These are phyloP conservation scores for Yamadazyma sp. DNA, from an alignment of 1,139 yeast genomes.

Conservation along the genomic window DNA sequence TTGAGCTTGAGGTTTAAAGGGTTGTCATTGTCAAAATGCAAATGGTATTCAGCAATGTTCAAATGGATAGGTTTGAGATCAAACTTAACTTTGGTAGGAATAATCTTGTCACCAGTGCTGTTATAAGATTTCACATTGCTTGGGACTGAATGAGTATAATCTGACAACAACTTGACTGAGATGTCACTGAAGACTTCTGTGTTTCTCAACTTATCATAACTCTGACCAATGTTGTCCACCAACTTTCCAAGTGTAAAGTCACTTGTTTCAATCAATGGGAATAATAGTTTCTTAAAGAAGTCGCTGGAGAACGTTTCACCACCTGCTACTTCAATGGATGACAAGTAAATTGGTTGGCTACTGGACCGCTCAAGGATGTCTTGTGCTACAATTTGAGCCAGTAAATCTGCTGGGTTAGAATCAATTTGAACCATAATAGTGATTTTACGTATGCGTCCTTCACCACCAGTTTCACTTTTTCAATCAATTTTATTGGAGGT, in stretches of 20 bases:
- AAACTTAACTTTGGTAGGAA: constrained; percentile 39
- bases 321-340: constrained; percentile 48
- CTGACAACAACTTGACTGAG: constrained; percentile 33
- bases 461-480: constrained; percentile 2
- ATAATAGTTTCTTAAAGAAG: constrained; percentile 46
- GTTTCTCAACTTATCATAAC: constrained; percentile 31
- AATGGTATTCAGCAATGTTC: constrained; percentile 36
- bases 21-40: constrained; percentile 42
- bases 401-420: constrained; percentile 19
- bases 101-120: constrained; percentile 28
- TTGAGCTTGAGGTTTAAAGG: constrained; percentile 38
- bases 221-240: constrained; percentile 24
- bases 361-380: constrained; percentile 33
- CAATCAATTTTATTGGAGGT: constrained; percentile 5
- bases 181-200: constrained; percentile 48
- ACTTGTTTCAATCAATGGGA: constrained; percentile 43
- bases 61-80: constrained; percentile 36
- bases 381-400: constrained; percentile 29
- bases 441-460: neutral
- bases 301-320: constrained; percentile 48
- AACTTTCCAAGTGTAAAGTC: constrained; percentile 50
- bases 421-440: constrained; percentile 11
- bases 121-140: constrained; percentile 26
- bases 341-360: constrained; percentile 45
- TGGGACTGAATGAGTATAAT: constrained; percentile 31